Evolutionary conservation across 345 rosid genomes (phyloP), one percentile per base, ranked within the genome.

Genomic region (Syzygium aromaticum): DNA sequence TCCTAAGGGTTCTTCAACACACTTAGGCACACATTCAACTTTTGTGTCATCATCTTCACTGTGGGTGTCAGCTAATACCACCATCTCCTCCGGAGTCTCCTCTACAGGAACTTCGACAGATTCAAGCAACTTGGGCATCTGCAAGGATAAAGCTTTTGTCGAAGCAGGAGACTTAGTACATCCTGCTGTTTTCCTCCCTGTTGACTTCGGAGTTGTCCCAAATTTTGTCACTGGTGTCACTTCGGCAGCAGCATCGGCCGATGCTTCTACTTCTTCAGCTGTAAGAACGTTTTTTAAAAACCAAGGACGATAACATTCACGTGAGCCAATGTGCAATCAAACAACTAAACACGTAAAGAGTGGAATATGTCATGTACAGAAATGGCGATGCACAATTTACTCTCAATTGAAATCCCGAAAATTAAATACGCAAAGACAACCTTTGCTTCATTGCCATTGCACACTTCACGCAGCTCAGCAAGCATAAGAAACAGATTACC

Each of bases 171-270:
- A 73, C 87, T 73, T 91, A 25, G 84, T 67, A 64, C 89, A 90
- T 43, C 84, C 93, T 1, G 80, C 54, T 82, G 84, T 77, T 91
- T 89, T 91, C 90, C 89, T 92, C 23, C 86, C 89, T n/a, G 83
- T 89, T 14, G 87, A 85, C 54, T 85, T 90, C 11, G 87, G 86
- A 27, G 88, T 86, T 1, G 91, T 52, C 14, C 52, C 77, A 89
- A 52, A 88, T 82, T 89, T 90, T 51, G 86, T 84, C 28, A 80
- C 84, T 51, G 54, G 52, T 33, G 43, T 84, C n/a, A 3, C 61
- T 84, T 84, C 61, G 0, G 40, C 27, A 17, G 86, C 86, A 84
- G 59, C 43, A 52, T 30, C 49, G 13, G 86, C 30, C 6, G 61
- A 30, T 17, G 13, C 59, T 52, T 87, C 87, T 21, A 83, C 88